Conservation (phyloP, 2,329 filamentous ascomycete species). For the Davidsoniella virescens region DNA sequence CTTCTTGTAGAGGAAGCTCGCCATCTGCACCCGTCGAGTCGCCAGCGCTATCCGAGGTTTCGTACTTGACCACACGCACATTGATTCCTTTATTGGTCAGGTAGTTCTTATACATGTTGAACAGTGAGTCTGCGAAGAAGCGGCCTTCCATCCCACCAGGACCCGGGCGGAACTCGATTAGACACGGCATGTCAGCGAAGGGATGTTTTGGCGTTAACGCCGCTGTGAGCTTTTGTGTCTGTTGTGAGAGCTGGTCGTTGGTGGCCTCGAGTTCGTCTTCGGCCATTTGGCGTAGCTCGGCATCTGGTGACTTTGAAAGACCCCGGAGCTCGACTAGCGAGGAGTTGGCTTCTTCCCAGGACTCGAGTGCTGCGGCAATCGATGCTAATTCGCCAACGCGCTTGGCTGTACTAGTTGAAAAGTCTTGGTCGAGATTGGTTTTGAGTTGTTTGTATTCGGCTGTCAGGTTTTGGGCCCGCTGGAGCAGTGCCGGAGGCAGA, state of each 20-base stretch:
- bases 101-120: conserved; percentile 77
- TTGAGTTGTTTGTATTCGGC: conserved; percentile 41
- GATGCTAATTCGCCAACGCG: conserved; percentile 44
- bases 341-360: conserved; percentile 39
- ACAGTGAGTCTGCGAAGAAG: conserved; percentile 72
- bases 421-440: conserved; percentile 32
- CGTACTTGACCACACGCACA: conserved; percentile 60
- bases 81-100: conserved; percentile 54
- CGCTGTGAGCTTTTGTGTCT: conserved; percentile 54
- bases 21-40: conserved; percentile 34
- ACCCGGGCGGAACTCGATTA: conserved; percentile 82
- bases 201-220: conserved; percentile 76
- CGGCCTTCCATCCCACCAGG: conserved; percentile 84
- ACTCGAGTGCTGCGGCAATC: conserved; percentile 39
- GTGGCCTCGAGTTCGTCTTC: conserved; percentile 66
- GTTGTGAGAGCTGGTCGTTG: conserved; percentile 39
- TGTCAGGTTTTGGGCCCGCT: conserved; percentile 40
- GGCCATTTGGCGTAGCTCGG: conserved; percentile 62
- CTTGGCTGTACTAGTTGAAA: conserved; percentile 41
- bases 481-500: conserved; percentile 39
- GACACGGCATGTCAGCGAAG: conserved; percentile 76
- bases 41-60: conserved; percentile 48
- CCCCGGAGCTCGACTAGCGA: conserved; percentile 37
- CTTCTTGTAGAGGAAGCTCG: conserved; percentile 65
- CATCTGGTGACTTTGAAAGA: conserved; percentile 35